Base-by-base conservation (phyloP, 129 eudicot species). In the Ambrosia artemisiifolia region DNA sequence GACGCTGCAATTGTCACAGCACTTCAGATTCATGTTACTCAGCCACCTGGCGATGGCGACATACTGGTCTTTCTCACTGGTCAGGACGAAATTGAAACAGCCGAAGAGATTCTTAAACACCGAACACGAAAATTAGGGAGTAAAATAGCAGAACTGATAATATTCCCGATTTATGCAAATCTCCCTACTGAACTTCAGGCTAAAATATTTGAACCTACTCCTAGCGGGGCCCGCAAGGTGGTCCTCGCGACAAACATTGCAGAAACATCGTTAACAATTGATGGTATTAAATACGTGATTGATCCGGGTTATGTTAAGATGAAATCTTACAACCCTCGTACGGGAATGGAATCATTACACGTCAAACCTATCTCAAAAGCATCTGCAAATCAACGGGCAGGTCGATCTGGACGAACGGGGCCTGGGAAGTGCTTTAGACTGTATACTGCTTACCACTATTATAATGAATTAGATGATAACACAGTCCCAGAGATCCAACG, bases 231-330 rank as follows among this genome's bases (percentile, higher is more conserved):
- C 40, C 91, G 98, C 46, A 93, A 93, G 70, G 98, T 93, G 51
- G 96, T 93, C 72, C 80, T 93, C 36, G 96, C 98, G 67, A 93
- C 98, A 6, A 93, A 93, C 89, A 93, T 93, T 38, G 98, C 98
- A 1, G 98, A 93, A 75, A 93, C 98, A 2, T 93, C 98, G 5
- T 69, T 93, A 30, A 93, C 98, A 14, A 93, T 93, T 17, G 96
- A 87, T 73, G 98, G 98, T 67, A 93, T 93, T 38, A 93, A 93
- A 73, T 93, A 89, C 50, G 95, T 93, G 19, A 89, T 93, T 62
- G 98, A 93, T 76, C 96, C 98, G 0, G 98, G 98, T 59, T 93
- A 89, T 56, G 82, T 67, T 17, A 93, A 93, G 72, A 85, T 93
- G 96, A 93, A 93, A 83, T 93, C 98, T 3, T 93, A 93, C 57